Base-by-base conservation (phyloP, 139 green algal genomes). In the Pseudopediastrum boryanum region DNA sequence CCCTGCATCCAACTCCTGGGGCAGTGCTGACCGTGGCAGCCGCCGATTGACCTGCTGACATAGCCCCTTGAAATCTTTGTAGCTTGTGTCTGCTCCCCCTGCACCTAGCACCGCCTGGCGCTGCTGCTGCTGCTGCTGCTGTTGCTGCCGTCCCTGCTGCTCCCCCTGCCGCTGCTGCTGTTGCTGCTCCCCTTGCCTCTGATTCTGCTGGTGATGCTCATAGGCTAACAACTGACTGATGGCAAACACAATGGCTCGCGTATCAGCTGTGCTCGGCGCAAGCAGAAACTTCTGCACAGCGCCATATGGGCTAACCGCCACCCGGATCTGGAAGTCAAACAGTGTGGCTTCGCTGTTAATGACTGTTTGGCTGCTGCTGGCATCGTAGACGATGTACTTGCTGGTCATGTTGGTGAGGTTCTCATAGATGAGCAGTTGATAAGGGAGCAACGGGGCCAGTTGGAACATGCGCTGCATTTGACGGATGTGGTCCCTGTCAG, bases 391-490 rank as follows among this genome's bases (percentile, higher is more conserved):
- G 0, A 25, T 65, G 33, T 77, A 77, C 35, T 31, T 27, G 19
- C 31, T 35, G 23, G 69, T 51, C 48, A 77, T 35, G 12, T 77
- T 27, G 19, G 31, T 65, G 0, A 64, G 46, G 69, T 77, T 77
- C 33, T 77, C 69, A 38, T 66, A 41, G 6, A 77, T 23, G 7
- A 77, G 48, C 46, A 77, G 69, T 51, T 77, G 69, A 10, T 56
- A 27, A 13, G 69, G 69, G 8, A 77, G 19, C 3, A 46, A 33
- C 36, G 63, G 50, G 25, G 7, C 35, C 27, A 77, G 39, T 9
- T 77, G 31, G 31, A 66, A 50, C 69, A 77, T 77, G 69, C 69
- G 69, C 69, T 77, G 69, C 46, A 77, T 33, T 36, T 77, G 69
- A 2, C 46, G 69, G 21, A 77, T 41, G 48, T 77, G 69, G 48